Base-by-base conservation (phyloP, 1,284 basidiomycete genomes). In the Boletus hoseneyae region DNA sequence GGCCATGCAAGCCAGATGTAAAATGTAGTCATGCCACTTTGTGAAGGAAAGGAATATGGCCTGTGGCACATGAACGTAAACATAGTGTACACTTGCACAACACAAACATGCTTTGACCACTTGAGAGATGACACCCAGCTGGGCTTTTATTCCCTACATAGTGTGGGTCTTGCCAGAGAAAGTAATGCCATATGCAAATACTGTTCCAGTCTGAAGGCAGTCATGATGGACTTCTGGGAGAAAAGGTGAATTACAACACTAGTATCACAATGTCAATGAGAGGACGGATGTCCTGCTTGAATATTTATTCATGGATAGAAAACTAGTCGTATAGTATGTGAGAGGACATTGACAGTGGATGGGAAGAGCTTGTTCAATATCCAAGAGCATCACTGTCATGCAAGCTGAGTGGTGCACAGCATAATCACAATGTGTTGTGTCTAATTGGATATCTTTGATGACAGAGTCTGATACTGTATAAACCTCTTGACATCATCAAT, bases 161-260 rank as follows among this genome's bases (percentile, higher is more conserved):
- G 90, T 93, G 66, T 90, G 82, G 0, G 87, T 89, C 71, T 90
- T 90, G 15, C 87, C 87, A 12, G 86, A 88, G 4, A 85, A 88
- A 6, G 87, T 90, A 15, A 90, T 87, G 8, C 87, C 87, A 65
- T 90, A 90, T 1, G 87, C 87, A 55, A 90, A 90, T 19, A 90
- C 80, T 6, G 87, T 89, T 4, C 88, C 84, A 0, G 85, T 88
- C 85, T 89, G 16, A 38, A 32, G 33, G 29, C 12, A 38, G 27
- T 18, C 25, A 42, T 21, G 16, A 33, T 38, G 15, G n/a, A 35
- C 35, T 34, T 25, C 49, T 21, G 12, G 11, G 11, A 1, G 10
- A 11, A 30, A 38, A 18, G 23, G 33, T 6, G 29, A 69, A 83
- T 55, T 61, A 89, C 87, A 44, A 87, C 73, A 21, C 87, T 87